Percentiles rank a stretch among this genome's conserved stretches.
phyloP scores from a whole-genome alignment of 2,329 filamentous ascomycete species.

The Paecilomyces formosus region DNA sequence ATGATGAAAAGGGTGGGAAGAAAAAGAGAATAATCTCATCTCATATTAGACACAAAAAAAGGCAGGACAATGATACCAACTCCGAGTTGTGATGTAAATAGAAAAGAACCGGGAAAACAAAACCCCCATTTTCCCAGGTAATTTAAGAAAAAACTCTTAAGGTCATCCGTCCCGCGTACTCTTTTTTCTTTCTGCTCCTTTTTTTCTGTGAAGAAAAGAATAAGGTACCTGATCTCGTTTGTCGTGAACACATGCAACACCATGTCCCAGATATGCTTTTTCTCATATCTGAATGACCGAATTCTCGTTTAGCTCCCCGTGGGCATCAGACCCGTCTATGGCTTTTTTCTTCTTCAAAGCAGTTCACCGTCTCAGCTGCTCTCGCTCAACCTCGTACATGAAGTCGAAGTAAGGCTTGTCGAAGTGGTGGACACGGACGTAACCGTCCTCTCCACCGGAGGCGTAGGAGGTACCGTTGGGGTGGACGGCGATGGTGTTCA shows the following conservation, averaged over 20 bases:
- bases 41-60: constrained; percentile 1
- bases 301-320: not conserved
- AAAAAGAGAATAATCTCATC: not conserved
- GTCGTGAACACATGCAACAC: not conserved
- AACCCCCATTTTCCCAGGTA: not conserved
- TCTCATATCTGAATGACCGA: not conserved
- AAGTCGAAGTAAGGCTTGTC: constrained; percentile 99
- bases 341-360: constrained; percentile 6
- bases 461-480: constrained; percentile 89
- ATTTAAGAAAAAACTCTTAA: not conserved
- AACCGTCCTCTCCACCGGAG: constrained; percentile 94
- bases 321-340: not conserved
- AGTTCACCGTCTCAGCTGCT: constrained; percentile 46
- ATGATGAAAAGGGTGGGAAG: not conserved
- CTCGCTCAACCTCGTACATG: constrained; percentile 95
- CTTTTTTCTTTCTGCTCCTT: not conserved
- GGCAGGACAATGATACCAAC: not conserved
- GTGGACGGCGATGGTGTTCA: constrained; percentile 93
- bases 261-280: not conserved
- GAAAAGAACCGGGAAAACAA: not conserved
- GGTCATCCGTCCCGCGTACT: not conserved
- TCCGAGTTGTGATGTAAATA: not conserved
- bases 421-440: constrained; percentile 96
- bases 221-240: not conserved
- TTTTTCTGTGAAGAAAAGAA: not conserved